Evolutionary conservation across 2,329 filamentous ascomycete species (phyloP), one percentile per base, ranked within the genome.

Genomic region (Coniella vitis): DNA sequence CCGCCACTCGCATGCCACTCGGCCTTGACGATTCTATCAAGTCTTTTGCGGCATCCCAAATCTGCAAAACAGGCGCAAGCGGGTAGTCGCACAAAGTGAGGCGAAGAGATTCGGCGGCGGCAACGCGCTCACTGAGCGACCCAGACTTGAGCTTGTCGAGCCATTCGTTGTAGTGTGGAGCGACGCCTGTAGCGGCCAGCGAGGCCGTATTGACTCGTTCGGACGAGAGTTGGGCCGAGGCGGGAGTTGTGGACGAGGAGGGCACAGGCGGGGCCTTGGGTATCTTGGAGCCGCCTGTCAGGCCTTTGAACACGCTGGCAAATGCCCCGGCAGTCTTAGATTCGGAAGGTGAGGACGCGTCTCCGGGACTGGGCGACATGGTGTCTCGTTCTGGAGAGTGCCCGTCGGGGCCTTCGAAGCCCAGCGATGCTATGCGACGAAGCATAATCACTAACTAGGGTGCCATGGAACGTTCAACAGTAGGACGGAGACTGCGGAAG

Each of bases 31-130:
- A 65, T 22, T 83, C 72, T 51, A 86, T 79, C 51, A 86, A 68
- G 57, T 86, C 81, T 60, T 81, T 83, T 39, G 74, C 80, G 13
- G 79, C 78, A 54, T 80, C 75, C 79, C 83, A 86, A 49, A 86
- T 81, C 39, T 79, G 76, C 42, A 79, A 68, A 12, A 81, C 73
- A 5, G 76, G 73, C 49, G 74, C 76, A 22, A 83, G 65, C 4
- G 80, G 77, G 57, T 79, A 80, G 54, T 83, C 78, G 29, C 73
- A 65, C 31, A 84, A 71, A 49, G 75, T 71, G 57, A 72, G 66
- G 37, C 77, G 75, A 36, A 85, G 65, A n/a, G 73, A 70, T 49
- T 73, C 70, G 38, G 79, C 81, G 8, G 81, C 81, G 20, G 73
- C 65, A 19, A 81, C 69, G 36, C 80, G 72, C 55, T 83, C 78